Base-by-base conservation (phyloP, 1,139 yeast genomes). In the Blastobotrys buckinghamii region DNA sequence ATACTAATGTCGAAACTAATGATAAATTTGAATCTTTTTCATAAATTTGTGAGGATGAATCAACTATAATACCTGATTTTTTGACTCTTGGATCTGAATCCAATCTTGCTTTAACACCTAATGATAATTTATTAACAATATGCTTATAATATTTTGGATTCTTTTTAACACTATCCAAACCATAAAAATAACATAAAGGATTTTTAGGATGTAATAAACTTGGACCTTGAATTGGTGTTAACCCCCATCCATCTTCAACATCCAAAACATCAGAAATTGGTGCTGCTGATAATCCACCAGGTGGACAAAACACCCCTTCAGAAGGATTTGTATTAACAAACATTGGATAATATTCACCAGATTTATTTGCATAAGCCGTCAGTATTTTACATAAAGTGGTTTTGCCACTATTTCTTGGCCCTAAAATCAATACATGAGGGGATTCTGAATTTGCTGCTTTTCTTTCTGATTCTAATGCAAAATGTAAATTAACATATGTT, bases 241-340 rank as follows among this genome's bases (percentile, higher is more conserved):
- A 82, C 8, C 97, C 97, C 79, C 92, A 84, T 1, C 88, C 87
- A 43, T 83, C 75, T 59, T 88, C 95, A 29, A 87, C 78, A 61
- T 92, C 96, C 40, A 89, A 72, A 41, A 82, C 70, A 59, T 87
- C 96, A 40, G 90, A 82, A 4, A 90, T 75, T 0, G 95, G 87
- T 0, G 95, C 82, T 0, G 96, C 96, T 0, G 94, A 76, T 2
- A 94, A 57, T 6, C 92, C 79, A 0, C 98, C 97, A 0, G 98
- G 97, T 8, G 84, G 73, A 0, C 87, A 74, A 63, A 84, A 85
- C 1, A 79, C 84, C 2, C 95, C 87, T 56, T 84, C 88, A 37
- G 77, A 69, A 0, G 97, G 95, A 62, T 90, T 86, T 49, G 90
- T 67, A 60, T 90, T 90, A n/a, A 90, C 87, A 36, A 84, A 69